Conservation (phyloP, 257 asterid genomes). For the Solanum virginianum region DNA sequence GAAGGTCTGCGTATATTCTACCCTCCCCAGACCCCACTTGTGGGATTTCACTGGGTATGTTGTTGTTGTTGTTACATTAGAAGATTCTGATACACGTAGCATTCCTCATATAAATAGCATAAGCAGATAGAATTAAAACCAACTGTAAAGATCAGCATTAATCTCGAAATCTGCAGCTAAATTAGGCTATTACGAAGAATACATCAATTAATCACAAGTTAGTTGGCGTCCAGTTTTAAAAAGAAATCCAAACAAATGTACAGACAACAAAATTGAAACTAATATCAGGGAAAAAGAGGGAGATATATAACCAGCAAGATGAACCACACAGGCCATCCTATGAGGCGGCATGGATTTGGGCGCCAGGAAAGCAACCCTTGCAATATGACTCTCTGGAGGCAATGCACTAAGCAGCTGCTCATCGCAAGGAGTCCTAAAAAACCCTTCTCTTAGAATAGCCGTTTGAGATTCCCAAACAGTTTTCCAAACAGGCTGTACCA, state of each 20-base stretch:
- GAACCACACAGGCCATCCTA: constrained; percentile 87
- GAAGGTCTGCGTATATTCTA: no score
- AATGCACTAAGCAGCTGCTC: constrained; percentile 68
- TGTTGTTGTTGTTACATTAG: no score
- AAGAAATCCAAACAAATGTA: neutral
- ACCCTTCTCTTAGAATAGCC: constrained; percentile 77
- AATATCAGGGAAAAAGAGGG: neutral
- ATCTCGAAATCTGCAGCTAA: neutral
- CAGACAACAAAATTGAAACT: neutral
- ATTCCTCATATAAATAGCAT: neutral
- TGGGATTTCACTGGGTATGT: no score
- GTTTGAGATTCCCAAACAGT: constrained; percentile 79
- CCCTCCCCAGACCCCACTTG: no score
- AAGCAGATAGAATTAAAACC: neutral
- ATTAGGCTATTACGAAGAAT: neutral
- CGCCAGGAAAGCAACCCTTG: constrained; percentile 77
- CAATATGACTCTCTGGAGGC: constrained; percentile 85
- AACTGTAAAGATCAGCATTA: neutral
- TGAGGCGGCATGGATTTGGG: constrained; percentile 53
- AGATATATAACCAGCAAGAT: constrained; percentile 69
- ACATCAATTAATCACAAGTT: neutral
- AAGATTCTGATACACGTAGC: neutral
- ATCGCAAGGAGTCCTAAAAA: constrained; percentile 72
- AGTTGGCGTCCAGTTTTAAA: neutral
- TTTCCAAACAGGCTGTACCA: constrained; percentile 68